Conservation (phyloP, 2,329 filamentous ascomycete genomes). For the Herpotrichia juniperi region DNA sequence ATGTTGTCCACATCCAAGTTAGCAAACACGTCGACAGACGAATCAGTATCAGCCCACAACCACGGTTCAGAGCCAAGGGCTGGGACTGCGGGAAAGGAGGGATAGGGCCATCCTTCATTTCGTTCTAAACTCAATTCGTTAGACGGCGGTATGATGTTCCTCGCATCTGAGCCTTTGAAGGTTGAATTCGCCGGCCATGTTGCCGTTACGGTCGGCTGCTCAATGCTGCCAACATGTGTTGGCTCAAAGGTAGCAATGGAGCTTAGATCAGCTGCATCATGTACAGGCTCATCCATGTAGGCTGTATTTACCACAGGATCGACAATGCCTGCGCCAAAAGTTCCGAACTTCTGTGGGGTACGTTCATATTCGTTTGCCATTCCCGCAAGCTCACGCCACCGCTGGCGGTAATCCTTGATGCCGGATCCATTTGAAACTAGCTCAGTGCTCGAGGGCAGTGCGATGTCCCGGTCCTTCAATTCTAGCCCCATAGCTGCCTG, state of each 20-base stretch:
- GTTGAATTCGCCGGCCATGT: too few species aligned
- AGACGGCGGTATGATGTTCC: too few species aligned
- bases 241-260: not conserved
- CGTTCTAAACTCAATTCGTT: not conserved
- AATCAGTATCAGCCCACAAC: conserved; percentile 31
- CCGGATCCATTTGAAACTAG: conserved; percentile 22
- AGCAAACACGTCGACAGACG: conserved; percentile 20
- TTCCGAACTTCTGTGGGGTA: not conserved
- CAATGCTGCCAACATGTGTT: not conserved
- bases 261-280: not conserved
- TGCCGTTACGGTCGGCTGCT: not conserved
- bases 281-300: not conserved
- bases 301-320: not conserved
- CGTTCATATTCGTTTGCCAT: conserved; percentile 3
- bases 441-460: conserved; percentile 27
- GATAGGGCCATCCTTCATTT: not conserved
- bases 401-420: conserved; percentile 27
- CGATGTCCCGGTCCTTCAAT: conserved; percentile 21
- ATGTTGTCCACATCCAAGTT: conserved; percentile 8
- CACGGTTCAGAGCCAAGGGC: conserved; percentile 22
- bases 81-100: not conserved
- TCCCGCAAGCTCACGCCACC: conserved; percentile 38
- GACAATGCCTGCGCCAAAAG: not conserved
- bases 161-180: too few species aligned
- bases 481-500: conserved; percentile 25